These are phyloP conservation scores for Babesia ovata DNA, from an alignment of 169 alveolate species.

Conservation along the genomic window DNA sequence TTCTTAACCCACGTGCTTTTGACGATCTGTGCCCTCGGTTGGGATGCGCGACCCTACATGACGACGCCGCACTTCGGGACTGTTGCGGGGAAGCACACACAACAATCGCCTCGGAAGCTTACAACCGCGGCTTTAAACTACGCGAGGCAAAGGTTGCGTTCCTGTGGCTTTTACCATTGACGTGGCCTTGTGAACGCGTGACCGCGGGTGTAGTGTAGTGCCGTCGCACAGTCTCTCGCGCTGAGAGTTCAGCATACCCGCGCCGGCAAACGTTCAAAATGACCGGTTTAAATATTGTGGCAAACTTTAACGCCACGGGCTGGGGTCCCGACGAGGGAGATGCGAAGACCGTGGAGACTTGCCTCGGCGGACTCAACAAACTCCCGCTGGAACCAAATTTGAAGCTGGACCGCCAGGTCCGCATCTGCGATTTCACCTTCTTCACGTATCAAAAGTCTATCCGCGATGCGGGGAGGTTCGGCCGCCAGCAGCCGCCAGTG, in stretches of 20 bases:
- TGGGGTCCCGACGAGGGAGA: conserved; percentile 81
- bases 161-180: too few species aligned
- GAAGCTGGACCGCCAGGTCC: conserved; percentile 81
- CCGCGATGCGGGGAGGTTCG: conserved; percentile 69
- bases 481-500: conserved; percentile 57
- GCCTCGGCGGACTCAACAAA: conserved; percentile 75
- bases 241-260: not conserved
- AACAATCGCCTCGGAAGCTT: not conserved
- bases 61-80: not conserved
- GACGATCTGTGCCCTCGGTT: too few species aligned
- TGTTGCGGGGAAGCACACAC: not conserved
- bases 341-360: conserved; percentile 70
- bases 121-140: not conserved
- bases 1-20: too few species aligned
- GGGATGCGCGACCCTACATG: conserved; percentile 20
- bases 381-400: conserved; percentile 83
- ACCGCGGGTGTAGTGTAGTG: too few species aligned
- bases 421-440: conserved; percentile 83
- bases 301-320: conserved; percentile 49
- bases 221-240: not conserved
- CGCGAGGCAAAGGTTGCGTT: too few species aligned
- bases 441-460: conserved; percentile 75
- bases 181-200: too few species aligned
- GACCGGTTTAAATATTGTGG: conserved; percentile 35
- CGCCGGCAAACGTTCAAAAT: not conserved